A percentile compares a stretch with the other conserved stretches of the same genome.
Evolutionary conservation across 176 grass and related monocot genomes (phyloP).

Genomic region (Thinopyrum elongatum): DNA sequence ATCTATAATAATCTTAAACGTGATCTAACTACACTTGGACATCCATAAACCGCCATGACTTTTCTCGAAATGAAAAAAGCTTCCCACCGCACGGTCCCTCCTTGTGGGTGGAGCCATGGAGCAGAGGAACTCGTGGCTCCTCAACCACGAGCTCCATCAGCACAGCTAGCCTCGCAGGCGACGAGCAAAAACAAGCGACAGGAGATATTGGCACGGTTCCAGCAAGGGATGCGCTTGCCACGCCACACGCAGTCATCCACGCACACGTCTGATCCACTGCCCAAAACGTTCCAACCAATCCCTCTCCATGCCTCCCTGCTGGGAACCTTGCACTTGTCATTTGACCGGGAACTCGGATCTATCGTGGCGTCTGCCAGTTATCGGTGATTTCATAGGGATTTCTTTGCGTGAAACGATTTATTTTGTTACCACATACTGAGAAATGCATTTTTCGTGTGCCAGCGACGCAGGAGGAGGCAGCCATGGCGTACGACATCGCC

Average conservation of each 20-base stretch:
- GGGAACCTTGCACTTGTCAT: background rate
- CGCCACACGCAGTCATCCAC: background rate
- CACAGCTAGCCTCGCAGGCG: background rate
- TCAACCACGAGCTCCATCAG: constrained; percentile 4
- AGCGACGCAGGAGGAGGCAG: constrained; percentile 85
- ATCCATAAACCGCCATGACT: background rate
- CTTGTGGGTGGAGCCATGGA: background rate
- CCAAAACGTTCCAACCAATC: background rate
- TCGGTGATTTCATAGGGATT: background rate
- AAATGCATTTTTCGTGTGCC: background rate
- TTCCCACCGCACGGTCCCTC: background rate
- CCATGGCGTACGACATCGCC: constrained; percentile 73
- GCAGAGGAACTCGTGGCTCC: background rate
- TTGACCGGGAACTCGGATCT: background rate
- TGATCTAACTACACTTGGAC: background rate
- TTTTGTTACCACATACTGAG: background rate
- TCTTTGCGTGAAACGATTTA: background rate
- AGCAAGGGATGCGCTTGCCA: background rate
- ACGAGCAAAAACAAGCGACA: background rate
- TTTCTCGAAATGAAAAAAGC: no score
- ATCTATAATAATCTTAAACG: background rate
- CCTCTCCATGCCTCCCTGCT: background rate
- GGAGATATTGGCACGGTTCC: background rate
- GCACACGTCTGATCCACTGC: background rate
- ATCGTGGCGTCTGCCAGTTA: background rate